These are phyloP conservation scores for Suillus fuscotomentosus DNA, from an alignment of 768 basidiomycete genomes.

Conservation along the genomic window DNA sequence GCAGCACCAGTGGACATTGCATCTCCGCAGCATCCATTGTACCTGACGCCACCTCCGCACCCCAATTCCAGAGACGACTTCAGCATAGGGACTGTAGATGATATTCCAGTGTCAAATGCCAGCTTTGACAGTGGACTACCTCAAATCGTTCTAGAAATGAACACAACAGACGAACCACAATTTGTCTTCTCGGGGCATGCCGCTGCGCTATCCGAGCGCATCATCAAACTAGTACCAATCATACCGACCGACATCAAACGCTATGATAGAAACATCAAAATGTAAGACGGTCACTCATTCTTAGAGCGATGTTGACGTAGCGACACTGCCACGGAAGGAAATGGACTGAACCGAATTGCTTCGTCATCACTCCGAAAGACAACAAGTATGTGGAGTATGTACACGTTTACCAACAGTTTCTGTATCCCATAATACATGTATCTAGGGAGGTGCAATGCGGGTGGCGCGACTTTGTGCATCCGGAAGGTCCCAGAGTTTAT, in stretches of 20 bases:
- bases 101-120: background rate
- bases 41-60: background rate
- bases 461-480: slow-evolving; percentile 38
- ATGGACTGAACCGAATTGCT: background rate
- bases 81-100: background rate
- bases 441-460: slow-evolving; percentile 11
- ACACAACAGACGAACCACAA: no score
- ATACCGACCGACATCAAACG: background rate
- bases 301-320: background rate
- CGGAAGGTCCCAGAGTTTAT: slow-evolving; percentile 26
- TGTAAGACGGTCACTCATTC: background rate
- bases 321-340: background rate
- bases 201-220: background rate
- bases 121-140: background rate
- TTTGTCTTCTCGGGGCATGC: background rate
- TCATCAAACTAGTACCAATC: background rate
- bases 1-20: background rate
- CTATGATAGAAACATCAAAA: background rate
- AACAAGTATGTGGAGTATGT: background rate
- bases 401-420: background rate
- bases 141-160: no score
- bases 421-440: background rate
- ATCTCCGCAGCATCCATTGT: background rate
- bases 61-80: no score
- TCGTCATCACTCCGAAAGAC: background rate